Percentiles rank a stretch among this genome's conserved stretches.
phyloP scores from a whole-genome alignment of 192 early-diverging fungal species.

The Chytriomyces sp. region DNA sequence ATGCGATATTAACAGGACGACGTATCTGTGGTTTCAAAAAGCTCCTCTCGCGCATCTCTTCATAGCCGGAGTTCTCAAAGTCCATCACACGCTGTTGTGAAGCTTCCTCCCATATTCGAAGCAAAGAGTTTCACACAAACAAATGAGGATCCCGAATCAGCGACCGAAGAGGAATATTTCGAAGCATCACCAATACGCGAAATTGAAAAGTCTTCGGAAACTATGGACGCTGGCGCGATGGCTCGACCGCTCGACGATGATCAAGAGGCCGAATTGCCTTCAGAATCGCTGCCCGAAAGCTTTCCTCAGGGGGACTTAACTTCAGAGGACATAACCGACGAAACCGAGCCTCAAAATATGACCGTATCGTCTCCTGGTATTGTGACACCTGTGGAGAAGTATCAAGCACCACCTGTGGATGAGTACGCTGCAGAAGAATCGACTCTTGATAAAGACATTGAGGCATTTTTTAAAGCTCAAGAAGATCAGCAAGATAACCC shows the following conservation, averaged over 20 bases:
- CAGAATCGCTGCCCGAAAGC: too few relatives aligned
- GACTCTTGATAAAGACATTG: slow-evolving; percentile 26
- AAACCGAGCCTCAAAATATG: not conserved
- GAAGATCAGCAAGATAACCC: not conserved
- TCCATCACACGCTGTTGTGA: too few relatives aligned
- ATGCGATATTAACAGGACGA: not conserved
- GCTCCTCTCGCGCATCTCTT: not conserved
- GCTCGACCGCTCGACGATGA: not conserved
- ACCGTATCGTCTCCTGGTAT: not conserved
- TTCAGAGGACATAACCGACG: not conserved
- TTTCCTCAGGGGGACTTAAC: too few relatives aligned
- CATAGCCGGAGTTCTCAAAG: not conserved
- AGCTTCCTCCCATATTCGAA: slow-evolving; percentile 9
- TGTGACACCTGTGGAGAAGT: not conserved
- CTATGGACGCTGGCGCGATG: not conserved
- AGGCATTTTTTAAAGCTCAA: slow-evolving; percentile 25
- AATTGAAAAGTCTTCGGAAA: not conserved
- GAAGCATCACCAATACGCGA: not conserved
- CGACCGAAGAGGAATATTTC: not conserved
- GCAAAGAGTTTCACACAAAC: not conserved
- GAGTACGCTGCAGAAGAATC: slow-evolving; percentile 6
- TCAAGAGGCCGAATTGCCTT: not conserved
- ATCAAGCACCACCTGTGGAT: not conserved
- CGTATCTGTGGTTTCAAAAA: not conserved
- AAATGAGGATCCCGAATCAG: not conserved